Evolutionary conservation across 345 rosid genomes (phyloP), one percentile per base, ranked within the genome.

Genomic region (Durio zibethinus): DNA sequence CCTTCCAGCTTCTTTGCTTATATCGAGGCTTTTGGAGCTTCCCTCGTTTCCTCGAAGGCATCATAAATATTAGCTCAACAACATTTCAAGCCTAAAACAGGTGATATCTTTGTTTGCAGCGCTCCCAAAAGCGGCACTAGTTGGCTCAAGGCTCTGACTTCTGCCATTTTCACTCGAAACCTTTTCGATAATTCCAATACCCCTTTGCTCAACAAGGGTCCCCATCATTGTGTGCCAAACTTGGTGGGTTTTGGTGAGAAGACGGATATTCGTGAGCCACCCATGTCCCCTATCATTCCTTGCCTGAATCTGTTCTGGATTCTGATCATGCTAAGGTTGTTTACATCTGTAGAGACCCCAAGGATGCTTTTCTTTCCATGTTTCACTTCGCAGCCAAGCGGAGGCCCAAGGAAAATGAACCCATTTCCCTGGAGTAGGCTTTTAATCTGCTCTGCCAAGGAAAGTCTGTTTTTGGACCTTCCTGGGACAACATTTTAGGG

Each of bases 361-460:
- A 62, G 20, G 67, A 62, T 62, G 67, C 67, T 5, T 33, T 62
- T 9, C 12, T 62, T 31, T 62, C 67, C 42, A 31, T 62, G 42
- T 62, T 62, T 62, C 67, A 33, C 21, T 62, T 31, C 4, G 12
- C 67, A 62, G 67, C 42, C 21, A 62, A 31, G 23, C 21, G 23
- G 36, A 31, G 67, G 20, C 67, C 23, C 1, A 62, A 7, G 40
- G 67, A 33, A 62, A 31, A 5, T 4, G 21, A 62, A 62, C 23
- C n/a, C 67, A 35, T 76, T 67, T 64, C 78, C 3, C 74, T 83
- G 53, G 81, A 21, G 64, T 79, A 78, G 75, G 82, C 81, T 38
- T 83, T 87, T 15, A 66, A 82, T 2, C 77, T 71, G 29, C 85
- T 85, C 77, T 85, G 85, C 64, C 60, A 70, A 38, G 88, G 88